phyloP scores from a whole-genome alignment of 2,329 filamentous ascomycete species.

The Aspergillus brunneoviolaceus region DNA sequence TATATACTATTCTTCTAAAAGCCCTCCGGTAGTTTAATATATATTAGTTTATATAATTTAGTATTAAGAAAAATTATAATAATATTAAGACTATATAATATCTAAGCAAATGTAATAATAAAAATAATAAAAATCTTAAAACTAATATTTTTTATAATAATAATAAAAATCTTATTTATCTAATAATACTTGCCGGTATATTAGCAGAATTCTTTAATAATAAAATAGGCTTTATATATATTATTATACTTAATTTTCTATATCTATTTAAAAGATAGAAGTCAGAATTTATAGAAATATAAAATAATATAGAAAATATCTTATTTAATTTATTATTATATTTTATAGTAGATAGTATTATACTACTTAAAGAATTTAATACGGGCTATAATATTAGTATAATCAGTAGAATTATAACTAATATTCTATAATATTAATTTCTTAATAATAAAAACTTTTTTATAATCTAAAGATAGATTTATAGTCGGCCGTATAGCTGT shows the following conservation, averaged over 20 bases:
- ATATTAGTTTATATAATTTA: slow-evolving; percentile 2
- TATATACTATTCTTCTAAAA: neutral
- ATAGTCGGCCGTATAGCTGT: too few relatives aligned
- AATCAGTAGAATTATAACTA: too few relatives aligned
- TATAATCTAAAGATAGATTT: too few relatives aligned
- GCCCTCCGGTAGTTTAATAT: neutral
- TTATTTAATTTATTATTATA: neutral
- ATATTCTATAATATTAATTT: too few relatives aligned
- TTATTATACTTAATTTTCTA: neutral
- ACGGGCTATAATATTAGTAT: too few relatives aligned
- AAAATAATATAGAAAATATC: neutral
- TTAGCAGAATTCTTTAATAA: neutral
- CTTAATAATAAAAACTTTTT: too few relatives aligned
- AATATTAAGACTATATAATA: neutral
- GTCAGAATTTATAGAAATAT: neutral
- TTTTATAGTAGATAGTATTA: too few relatives aligned
- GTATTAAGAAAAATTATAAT: neutral
- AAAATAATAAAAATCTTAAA: neutral
- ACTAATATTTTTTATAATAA: neutral
- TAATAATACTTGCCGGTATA: neutral
- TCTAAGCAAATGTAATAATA: neutral
- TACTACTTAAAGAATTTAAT: neutral
- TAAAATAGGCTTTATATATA: neutral
- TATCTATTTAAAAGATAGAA: neutral
- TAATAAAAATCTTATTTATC: neutral